Conservation (phyloP, 2,329 filamentous ascomycete species). For the Camillea tinctor region DNA sequence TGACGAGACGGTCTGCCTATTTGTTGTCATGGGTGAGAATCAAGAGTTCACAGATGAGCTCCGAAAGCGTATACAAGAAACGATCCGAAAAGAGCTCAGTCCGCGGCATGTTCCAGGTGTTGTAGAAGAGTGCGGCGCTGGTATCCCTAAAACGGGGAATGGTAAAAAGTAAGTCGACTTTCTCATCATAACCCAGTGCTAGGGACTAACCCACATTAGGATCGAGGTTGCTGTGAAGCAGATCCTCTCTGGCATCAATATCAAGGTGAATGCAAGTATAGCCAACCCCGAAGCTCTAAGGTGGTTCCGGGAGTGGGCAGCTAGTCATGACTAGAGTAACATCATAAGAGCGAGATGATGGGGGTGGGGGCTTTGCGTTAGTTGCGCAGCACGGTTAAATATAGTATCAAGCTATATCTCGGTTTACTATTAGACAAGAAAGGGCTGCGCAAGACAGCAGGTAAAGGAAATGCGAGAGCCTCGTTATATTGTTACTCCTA, state of each 20-base stretch:
- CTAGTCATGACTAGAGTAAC: conserved; percentile 38
- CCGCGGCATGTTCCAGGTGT: conserved; percentile 85
- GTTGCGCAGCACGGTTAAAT: no score
- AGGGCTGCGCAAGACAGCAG: no score
- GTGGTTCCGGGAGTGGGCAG: conserved; percentile 82
- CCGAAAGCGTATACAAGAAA: conserved; percentile 60
- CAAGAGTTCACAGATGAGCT: conserved; percentile 59
- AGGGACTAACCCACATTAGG: conserved; percentile 40
- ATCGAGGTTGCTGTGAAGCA: conserved; percentile 97
- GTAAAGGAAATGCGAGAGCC: not conserved
- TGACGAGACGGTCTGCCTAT: conserved; percentile 86
- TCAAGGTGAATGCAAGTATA: conserved; percentile 91
- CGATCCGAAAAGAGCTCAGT: conserved; percentile 75
- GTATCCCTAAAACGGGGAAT: conserved; percentile 89
- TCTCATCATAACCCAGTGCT: not conserved
- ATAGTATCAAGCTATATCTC: no score
- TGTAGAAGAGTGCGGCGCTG: conserved; percentile 72
- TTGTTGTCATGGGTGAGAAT: conserved; percentile 71
- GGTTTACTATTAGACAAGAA: no score
- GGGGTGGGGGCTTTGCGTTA: no score
- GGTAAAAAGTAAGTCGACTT: conserved; percentile 81
- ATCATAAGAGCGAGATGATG: not conserved
- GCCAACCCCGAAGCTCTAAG: conserved; percentile 84
- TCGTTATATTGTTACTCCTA: not conserved
- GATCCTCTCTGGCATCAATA: conserved; percentile 81